Evolutionary conservation across 768 basidiomycete genomes (phyloP).

Genomic region (Mycena indigotica): DNA sequence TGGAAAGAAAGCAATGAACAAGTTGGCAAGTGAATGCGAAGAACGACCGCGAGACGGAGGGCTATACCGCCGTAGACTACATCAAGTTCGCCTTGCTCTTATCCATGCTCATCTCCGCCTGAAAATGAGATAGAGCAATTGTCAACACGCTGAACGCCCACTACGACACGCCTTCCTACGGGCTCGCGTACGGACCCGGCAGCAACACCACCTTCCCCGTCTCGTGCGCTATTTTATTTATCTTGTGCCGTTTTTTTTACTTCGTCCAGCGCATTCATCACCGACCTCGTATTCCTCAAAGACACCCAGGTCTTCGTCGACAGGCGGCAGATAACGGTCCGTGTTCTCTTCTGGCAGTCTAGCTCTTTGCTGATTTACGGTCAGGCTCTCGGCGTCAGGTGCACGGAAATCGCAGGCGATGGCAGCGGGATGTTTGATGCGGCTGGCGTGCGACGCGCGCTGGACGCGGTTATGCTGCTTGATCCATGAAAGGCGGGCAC

Average conservation of each 20-base stretch:
- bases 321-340: slow-evolving; percentile 58
- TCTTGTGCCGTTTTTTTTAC: not conserved
- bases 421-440: slow-evolving; percentile 42
- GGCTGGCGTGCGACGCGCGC: slow-evolving; percentile 43
- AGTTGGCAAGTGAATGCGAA: slow-evolving; percentile 83
- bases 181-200: slow-evolving; percentile 50
- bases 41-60: slow-evolving; percentile 90
- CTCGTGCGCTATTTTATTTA: slow-evolving; percentile 35
- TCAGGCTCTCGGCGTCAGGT: slow-evolving; percentile 63
- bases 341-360: slow-evolving; percentile 32
- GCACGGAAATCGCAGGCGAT: slow-evolving; percentile 48
- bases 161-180: slow-evolving; percentile 55
- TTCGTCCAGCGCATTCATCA: slow-evolving; percentile 61
- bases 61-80: slow-evolving; percentile 84
- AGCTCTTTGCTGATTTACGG: slow-evolving; percentile 5
- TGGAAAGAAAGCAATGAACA: not conserved
- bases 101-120: slow-evolving; percentile 2
- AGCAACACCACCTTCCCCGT: slow-evolving; percentile 63
- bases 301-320: slow-evolving; percentile 67
- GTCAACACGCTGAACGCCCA: slow-evolving; percentile 66
- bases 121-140: slow-evolving; percentile 54
- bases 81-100: slow-evolving; percentile 52
- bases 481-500: not conserved
- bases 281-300: slow-evolving; percentile 79
- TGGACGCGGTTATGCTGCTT: slow-evolving; percentile 34